These are phyloP conservation scores for Colletotrichum incanum DNA, from an alignment of 2,329 filamentous ascomycete species.

Conservation along the genomic window DNA sequence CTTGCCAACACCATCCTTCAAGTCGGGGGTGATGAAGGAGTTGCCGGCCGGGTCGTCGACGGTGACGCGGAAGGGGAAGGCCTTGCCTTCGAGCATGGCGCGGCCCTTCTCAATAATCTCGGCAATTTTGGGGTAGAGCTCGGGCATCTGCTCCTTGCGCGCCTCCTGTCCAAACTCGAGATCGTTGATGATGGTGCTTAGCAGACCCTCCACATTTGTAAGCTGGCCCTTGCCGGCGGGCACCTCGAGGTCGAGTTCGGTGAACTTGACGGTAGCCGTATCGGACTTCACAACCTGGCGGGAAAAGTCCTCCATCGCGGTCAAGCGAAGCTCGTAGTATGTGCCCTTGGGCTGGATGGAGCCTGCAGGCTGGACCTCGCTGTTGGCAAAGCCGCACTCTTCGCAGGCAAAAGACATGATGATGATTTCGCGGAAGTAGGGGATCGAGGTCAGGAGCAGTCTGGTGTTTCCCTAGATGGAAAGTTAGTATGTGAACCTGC, in stretches of 20 bases:
- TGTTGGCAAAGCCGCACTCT: conserved; percentile 90
- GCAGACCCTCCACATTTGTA: conserved; percentile 92
- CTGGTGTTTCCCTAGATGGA: conserved; percentile 80
- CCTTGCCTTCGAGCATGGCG: conserved; percentile 82
- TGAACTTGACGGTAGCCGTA: conserved; percentile 86
- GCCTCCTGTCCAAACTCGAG: conserved; percentile 86
- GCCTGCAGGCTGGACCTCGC: conserved; percentile 93
- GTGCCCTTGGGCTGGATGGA: conserved; percentile 91
- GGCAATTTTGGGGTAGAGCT: conserved; percentile 84
- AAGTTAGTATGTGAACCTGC: conserved; percentile 37
- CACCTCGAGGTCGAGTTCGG: conserved; percentile 94
- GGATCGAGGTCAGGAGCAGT: conserved; percentile 91
- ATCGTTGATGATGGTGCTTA: conserved; percentile 84
- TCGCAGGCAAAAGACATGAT: conserved; percentile 97
- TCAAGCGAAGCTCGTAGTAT: conserved; percentile 87
- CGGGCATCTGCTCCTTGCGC: conserved; percentile 83
- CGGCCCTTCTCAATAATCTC: conserved; percentile 81
- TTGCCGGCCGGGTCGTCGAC: conserved; percentile 95
- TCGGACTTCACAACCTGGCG: conserved; percentile 95
- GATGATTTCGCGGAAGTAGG: conserved; percentile 97
- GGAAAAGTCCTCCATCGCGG: conserved; percentile 80
- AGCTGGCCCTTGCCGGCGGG: conserved; percentile 92
- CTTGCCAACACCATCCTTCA: conserved; percentile 85
- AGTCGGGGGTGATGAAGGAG: conserved; percentile 94
- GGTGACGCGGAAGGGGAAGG: conserved; percentile 89